These are phyloP conservation scores for Colletotrichum sp. DNA, from an alignment of 2,329 filamentous ascomycete species.

Conservation along the genomic window DNA sequence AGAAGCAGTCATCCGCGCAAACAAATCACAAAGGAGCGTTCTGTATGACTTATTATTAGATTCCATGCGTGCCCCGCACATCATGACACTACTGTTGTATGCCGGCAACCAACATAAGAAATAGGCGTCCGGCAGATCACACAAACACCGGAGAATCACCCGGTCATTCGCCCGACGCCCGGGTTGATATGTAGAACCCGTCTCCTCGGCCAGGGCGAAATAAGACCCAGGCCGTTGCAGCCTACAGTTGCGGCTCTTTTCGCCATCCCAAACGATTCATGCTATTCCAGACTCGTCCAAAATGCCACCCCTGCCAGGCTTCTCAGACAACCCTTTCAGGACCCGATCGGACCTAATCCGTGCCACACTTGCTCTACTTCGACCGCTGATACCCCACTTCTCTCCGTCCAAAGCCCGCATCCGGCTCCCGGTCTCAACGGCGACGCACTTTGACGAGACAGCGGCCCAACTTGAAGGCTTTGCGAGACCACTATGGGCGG, in stretches of 20 bases:
- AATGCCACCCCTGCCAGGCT: conserved; percentile 42
- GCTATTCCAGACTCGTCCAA: background rate
- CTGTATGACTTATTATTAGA: accelerated
- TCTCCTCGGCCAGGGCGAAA: background rate
- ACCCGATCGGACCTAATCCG: conserved; percentile 37
- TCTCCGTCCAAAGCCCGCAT: conserved; percentile 39
- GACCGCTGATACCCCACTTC: conserved; percentile 34
- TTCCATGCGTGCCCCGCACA: background rate
- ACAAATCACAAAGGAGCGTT: background rate
- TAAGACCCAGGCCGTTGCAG: background rate
- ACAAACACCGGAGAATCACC: background rate
- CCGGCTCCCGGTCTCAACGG: conserved; percentile 38
- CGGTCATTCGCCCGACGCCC: background rate
- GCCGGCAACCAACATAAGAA: background rate
- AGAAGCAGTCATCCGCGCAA: background rate
- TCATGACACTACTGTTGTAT: background rate
- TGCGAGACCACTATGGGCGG: conserved; percentile 41
- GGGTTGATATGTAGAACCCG: background rate
- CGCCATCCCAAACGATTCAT: background rate
- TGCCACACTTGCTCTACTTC: conserved; percentile 37
- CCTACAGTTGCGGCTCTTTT: background rate
- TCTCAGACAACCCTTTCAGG: conserved; percentile 43
- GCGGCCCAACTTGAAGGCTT: conserved; percentile 52
- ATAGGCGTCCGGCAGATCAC: background rate
- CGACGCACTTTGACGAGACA: conserved; percentile 45